Evolutionary conservation across 352 stramenopile genomes (phyloP), one percentile per base, ranked within the genome.

Genomic region (Elongisporangium prolatum): DNA sequence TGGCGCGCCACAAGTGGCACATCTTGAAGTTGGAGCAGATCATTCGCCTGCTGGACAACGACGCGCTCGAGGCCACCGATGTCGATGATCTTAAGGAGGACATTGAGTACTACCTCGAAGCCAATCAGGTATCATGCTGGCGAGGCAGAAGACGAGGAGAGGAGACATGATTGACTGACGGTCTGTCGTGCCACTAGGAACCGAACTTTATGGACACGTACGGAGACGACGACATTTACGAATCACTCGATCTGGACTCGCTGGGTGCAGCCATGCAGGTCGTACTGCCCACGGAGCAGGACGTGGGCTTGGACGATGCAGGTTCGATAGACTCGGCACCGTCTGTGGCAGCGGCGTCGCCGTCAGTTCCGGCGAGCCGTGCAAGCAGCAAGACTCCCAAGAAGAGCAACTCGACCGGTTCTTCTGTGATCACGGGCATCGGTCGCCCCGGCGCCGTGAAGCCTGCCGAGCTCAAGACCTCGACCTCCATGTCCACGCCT

Each of bases 21-120:
- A 91, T 99, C 37, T 86, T 95, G 52, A 98, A 98, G 67, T 78
- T 99, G 25, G 97, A 99, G 68, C 94, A 98, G 67, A 98, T 99
- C 69, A 98, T 98, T 49, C 89, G 97, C 37, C 69, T 99, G 20
- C 80, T 99, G 51, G 97, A 98, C 60, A 99, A 99, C 72, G 93
- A 98, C 64, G 79, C 87, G 16, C 75, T 99, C 11, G 84, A 97
- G 48, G 79, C 95, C 17, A 81, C 96, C 14, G 67, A 91, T 34
- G 91, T 99, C 16, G 94, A 99, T 60, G 84, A 97, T 17, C 77
- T 99, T 21, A 98, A 98, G 71, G 97, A 99, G 44, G 96, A 99
- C 70, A 75, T 99, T 13, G 96, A 99, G 17, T 99, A 99, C 66
- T 99, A 99, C 63, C 76, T 99, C 6, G 97, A 99, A 59, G 89